A percentile compares a stretch with the other conserved stretches of the same genome.
phyloP scores from a whole-genome alignment of 164 flowering plant genomes.

The Piper betle region DNA sequence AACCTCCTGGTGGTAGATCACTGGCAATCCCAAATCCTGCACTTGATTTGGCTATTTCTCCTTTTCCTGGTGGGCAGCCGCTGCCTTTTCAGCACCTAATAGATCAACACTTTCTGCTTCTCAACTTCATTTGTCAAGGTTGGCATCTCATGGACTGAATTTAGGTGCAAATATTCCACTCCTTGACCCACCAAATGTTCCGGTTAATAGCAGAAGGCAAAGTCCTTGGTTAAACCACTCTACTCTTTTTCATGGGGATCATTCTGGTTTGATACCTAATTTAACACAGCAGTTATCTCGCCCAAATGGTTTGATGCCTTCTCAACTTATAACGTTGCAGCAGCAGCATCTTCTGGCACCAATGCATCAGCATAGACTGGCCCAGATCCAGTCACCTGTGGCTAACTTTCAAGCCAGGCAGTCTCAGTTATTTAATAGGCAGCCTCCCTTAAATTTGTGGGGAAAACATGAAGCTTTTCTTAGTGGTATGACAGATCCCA shows the following conservation, averaged over 20 bases:
- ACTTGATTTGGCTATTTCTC: constrained; percentile 24
- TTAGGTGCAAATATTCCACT: constrained; percentile 41
- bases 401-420: constrained; percentile 55
- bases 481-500: constrained; percentile 32
- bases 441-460: constrained; percentile 28
- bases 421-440: constrained; percentile 36
- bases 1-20: constrained; percentile 61
- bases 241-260: constrained; percentile 41
- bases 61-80: constrained; percentile 30
- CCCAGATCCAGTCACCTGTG: constrained; percentile 30
- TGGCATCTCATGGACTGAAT: constrained; percentile 39
- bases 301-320: constrained; percentile 51
- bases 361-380: constrained; percentile 36
- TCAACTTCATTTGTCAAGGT: constrained; percentile 38
- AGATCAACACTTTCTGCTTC: constrained; percentile 42
- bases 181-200: constrained; percentile 29
- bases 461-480: constrained; percentile 27
- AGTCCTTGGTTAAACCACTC: constrained; percentile 55
- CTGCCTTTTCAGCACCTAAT: constrained; percentile 36
- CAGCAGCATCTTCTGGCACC: constrained; percentile 8
- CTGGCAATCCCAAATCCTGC: constrained; percentile 44
- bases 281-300: constrained; percentile 31
- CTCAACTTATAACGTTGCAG: constrained; percentile 41
- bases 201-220: constrained; percentile 31
- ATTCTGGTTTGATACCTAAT: constrained; percentile 28